Conservation (phyloP, 2,329 filamentous ascomycete genomes). For the Arthrobotrys pseudoclavata region DNA sequence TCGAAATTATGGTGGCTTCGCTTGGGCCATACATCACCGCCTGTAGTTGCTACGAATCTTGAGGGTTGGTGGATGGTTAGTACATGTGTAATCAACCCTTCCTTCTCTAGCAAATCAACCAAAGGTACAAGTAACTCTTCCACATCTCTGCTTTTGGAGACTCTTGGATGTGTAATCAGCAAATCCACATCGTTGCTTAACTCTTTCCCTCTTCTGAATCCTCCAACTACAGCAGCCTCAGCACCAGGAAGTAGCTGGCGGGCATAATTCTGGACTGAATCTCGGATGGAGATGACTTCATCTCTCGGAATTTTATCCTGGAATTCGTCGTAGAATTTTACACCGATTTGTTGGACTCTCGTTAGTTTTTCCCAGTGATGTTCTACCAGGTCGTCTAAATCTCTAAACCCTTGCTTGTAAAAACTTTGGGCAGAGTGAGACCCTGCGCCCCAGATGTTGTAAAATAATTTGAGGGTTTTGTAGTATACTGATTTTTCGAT, state of each 20-base stretch:
- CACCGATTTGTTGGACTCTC: slow-evolving; percentile 89
- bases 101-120: slow-evolving; percentile 77
- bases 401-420: slow-evolving; percentile 82
- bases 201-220: slow-evolving; percentile 83
- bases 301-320: slow-evolving; percentile 75
- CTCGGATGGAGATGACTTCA: slow-evolving; percentile 75
- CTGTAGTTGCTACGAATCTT: slow-evolving; percentile 25
- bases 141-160: slow-evolving; percentile 45
- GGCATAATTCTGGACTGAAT: slow-evolving; percentile 76
- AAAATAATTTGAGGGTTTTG: slow-evolving; percentile 77
- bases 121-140: slow-evolving; percentile 79
- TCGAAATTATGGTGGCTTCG: slow-evolving; percentile 76
- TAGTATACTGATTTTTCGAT: slow-evolving; percentile 76
- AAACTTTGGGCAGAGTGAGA: slow-evolving; percentile 84
- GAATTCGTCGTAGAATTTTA: slow-evolving; percentile 95
- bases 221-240: slow-evolving; percentile 79
- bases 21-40: slow-evolving; percentile 43
- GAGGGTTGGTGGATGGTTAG: slow-evolving; percentile 66
- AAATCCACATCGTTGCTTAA: slow-evolving; percentile 86
- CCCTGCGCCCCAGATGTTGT: slow-evolving; percentile 92
- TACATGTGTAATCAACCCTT: slow-evolving; percentile 83
- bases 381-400: slow-evolving; percentile 87
- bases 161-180: slow-evolving; percentile 81
- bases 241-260: slow-evolving; percentile 73
- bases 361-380: slow-evolving; percentile 81